A percentile compares a stretch with the other conserved stretches of the same genome.
Evolutionary conservation across 2,329 filamentous ascomycete species (phyloP).

Genomic region (Chaetomium globosum): DNA sequence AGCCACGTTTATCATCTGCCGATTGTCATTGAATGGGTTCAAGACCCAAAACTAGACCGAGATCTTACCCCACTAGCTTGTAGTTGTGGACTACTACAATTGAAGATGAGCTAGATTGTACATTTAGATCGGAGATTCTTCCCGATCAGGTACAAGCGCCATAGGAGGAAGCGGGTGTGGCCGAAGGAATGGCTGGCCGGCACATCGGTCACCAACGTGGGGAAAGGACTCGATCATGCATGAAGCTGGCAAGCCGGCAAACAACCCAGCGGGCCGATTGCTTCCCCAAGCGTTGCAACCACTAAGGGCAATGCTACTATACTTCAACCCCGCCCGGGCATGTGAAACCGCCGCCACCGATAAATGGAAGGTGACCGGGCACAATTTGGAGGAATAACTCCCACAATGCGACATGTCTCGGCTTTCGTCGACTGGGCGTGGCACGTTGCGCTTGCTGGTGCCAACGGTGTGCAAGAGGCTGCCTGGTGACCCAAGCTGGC

Average conservation of each 20-base stretch:
- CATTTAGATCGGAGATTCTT: not conserved
- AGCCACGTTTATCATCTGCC: too few species aligned
- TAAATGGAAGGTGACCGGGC: constrained; percentile 14
- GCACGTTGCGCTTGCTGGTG: constrained; percentile 7
- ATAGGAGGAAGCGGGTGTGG: not conserved
- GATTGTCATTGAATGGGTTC: too few species aligned
- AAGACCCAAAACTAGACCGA: not conserved
- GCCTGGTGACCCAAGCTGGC: constrained; percentile 7
- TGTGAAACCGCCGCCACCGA: not conserved
- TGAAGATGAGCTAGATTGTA: not conserved
- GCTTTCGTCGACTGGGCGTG: not conserved
- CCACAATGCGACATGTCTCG: constrained; percentile 10
- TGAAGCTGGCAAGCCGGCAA: not conserved
- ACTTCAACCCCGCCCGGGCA: not conserved
- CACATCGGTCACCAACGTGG: not conserved
- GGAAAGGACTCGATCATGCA: not conserved
- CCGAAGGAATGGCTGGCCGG: constrained; percentile 3
- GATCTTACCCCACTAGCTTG: not conserved
- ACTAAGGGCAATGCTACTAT: not conserved
- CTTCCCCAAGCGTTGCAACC: not conserved
- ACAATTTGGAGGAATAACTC: not conserved
- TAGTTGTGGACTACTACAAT: not conserved
- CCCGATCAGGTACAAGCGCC: not conserved
- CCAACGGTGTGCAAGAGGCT: not conserved
- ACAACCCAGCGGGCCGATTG: constrained; percentile 4